Conservation (phyloP, 495 filamentous ascomycete species). For the Staphylotrichum longicolle region DNA sequence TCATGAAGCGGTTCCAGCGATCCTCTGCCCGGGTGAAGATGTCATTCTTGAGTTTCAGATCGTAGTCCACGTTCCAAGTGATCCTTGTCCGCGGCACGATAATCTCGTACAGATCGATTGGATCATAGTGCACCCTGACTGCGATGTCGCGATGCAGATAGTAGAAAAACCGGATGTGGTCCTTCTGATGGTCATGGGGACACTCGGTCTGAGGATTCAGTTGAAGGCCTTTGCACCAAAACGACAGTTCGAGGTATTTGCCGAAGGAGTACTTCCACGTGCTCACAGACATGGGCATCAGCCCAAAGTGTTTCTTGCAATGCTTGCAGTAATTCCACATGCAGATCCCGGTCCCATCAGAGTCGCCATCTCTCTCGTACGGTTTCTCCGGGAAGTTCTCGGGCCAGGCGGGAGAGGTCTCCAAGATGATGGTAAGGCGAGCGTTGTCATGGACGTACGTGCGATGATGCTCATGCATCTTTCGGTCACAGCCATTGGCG, state of each 20-base stretch:
- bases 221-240: slow-evolving; percentile 85
- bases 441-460: slow-evolving; percentile 98
- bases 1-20: slow-evolving; percentile 79
- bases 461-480: slow-evolving; percentile 89
- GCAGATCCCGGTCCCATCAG: slow-evolving; percentile 62
- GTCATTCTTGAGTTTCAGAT: slow-evolving; percentile 89
- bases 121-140: slow-evolving; percentile 86
- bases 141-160: slow-evolving; percentile 69
- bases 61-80: slow-evolving; percentile 96
- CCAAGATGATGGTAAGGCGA: slow-evolving; percentile 83
- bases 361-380: slow-evolving; percentile 40
- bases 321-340: slow-evolving; percentile 98
- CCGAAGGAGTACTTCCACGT: slow-evolving; percentile 99
- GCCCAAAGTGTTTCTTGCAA: slow-evolving; percentile 83
- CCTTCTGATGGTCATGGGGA: slow-evolving; percentile 85
- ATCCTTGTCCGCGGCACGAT: slow-evolving; percentile 84
- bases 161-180: slow-evolving; percentile 91
- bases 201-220: slow-evolving; percentile 74
- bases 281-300: slow-evolving; percentile 88
- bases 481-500: slow-evolving; percentile 80
- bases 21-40: slow-evolving; percentile 74
- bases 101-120: slow-evolving; percentile 90
- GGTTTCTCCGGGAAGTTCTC: slow-evolving; percentile 45
- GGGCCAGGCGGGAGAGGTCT: slow-evolving; percentile 55
- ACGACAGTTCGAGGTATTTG: slow-evolving; percentile 95